phyloP scores from a whole-genome alignment of 331 rosid genomes.

The Phaseolus coccineus region DNA sequence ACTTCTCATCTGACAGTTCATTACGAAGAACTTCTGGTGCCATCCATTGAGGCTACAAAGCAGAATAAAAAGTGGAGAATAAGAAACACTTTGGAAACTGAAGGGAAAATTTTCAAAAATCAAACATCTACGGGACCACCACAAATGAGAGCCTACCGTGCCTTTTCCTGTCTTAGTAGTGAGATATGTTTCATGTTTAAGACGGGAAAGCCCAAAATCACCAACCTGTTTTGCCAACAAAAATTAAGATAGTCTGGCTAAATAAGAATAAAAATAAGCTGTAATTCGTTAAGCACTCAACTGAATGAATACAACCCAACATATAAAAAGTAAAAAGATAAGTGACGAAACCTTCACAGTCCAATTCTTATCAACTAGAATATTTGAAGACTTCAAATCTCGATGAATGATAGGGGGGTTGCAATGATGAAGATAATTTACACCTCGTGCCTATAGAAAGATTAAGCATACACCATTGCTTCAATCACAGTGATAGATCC shows the following conservation, averaged over 20 bases:
- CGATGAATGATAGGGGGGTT: conserved; percentile 96
- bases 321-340: not conserved
- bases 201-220: conserved; percentile 94
- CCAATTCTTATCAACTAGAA: conserved; percentile 89
- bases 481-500: conserved; percentile 36
- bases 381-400: conserved; percentile 94
- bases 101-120: conserved; percentile 13
- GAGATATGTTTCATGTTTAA: conserved; percentile 83
- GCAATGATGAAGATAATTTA: conserved; percentile 94
- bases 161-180: conserved; percentile 88
- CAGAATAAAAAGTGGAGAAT: conserved; percentile 35
- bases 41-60: conserved; percentile 98
- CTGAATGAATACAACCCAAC: not conserved
- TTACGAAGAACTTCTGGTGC: conserved; percentile 99
- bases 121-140: conserved; percentile 8
- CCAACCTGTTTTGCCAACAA: conserved; percentile 68
- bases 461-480: conserved; percentile 39
- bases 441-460: conserved; percentile 85
- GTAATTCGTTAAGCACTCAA: conserved; percentile 28
- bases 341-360: conserved; percentile 74
- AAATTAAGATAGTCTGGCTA: conserved; percentile 23
- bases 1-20: conserved; percentile 97
- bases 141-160: conserved; percentile 63
- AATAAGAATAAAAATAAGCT: not conserved
- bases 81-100: conserved; percentile 26